Conservation (phyloP, 164 flowering plant species). For the Magnolia officinalis region DNA sequence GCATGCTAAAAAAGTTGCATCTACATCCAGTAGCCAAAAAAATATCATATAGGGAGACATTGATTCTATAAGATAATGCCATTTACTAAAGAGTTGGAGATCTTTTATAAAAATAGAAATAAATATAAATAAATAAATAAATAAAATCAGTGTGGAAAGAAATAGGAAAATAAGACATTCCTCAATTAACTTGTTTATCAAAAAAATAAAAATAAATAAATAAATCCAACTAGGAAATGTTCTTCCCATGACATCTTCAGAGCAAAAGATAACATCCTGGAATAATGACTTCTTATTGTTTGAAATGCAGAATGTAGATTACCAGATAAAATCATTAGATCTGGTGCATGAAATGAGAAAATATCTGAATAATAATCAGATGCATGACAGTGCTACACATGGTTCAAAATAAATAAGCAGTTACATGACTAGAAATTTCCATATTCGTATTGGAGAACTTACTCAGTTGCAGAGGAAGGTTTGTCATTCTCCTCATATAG, state of each 20-base stretch:
- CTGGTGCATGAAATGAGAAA: background rate
- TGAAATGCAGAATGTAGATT: background rate
- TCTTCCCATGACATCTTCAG: too few relatives aligned
- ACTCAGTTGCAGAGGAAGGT: conserved; percentile 90
- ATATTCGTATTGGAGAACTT: conserved; percentile 26
- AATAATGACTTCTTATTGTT: background rate
- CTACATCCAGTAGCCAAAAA: background rate
- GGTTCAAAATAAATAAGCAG: background rate
- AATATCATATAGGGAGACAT: too few relatives aligned
- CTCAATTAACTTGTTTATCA: too few relatives aligned
- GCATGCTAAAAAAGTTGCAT: background rate
- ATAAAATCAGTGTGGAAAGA: too few relatives aligned
- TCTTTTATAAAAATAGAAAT: too few relatives aligned
- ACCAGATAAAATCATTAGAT: background rate
- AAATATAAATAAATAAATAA: too few relatives aligned
- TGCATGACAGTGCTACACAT: background rate
- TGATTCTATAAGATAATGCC: too few relatives aligned
- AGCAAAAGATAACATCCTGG: background rate
- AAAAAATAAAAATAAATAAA: too few relatives aligned
- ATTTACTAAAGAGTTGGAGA: too few relatives aligned
- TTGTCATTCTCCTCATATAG: conserved; percentile 92
- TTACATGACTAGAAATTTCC: background rate
- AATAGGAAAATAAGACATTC: too few relatives aligned
- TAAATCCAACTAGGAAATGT: too few relatives aligned
- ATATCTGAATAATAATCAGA: background rate